Base-by-base conservation (phyloP, 768 basidiomycete species). In the Astraeus odoratus region DNA sequence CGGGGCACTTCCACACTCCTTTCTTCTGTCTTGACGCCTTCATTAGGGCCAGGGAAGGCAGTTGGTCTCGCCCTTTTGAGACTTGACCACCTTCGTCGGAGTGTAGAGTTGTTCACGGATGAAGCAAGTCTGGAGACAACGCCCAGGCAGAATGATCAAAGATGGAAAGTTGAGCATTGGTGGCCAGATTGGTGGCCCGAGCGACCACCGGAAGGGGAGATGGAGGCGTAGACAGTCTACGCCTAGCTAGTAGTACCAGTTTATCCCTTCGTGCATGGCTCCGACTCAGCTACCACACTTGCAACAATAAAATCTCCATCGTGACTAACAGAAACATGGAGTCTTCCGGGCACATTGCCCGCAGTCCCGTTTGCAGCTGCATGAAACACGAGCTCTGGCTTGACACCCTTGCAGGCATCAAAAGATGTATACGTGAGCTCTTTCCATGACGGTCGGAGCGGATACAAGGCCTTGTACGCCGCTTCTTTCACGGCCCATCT, bases 401-500 rank as follows among this genome's bases (percentile, higher is more conserved):
- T 65, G 42, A 75, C 60, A 12, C 47, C 51, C 24, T 56, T 48
- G 33, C 66, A 40, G 29, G 67, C 57, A 30, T 60, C 64, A 37
- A 64, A 62, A 12, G 62, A 48, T 41, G 47, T 57, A 42, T 74
- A 86, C 5, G 74, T 74, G 48, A 91, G 60, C 20, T 90, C 78
- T 56, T 87, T 86, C 90, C 89, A 92, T 6, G 75, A 77, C 15
- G 85, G 78, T 25, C 56, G 67, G 33, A 74, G 57, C 0, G 88
- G 88, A 58, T 78, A 88, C 47, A 90, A 57, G 0, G 89, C 90
- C 57, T 93, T 93, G 68, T 91, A 93, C 0, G 81, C 80, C 0
- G 90, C 86, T 63, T 93, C 90, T 54, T 93, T 93, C 16, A 86
- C 75, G 25, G 78, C 71, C 86, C 87, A 93, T 13, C 89, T 92